phyloP scores from a whole-genome alignment of 2,329 filamentous ascomycete species.

The Zelopaecilomyces penicillatus region DNA sequence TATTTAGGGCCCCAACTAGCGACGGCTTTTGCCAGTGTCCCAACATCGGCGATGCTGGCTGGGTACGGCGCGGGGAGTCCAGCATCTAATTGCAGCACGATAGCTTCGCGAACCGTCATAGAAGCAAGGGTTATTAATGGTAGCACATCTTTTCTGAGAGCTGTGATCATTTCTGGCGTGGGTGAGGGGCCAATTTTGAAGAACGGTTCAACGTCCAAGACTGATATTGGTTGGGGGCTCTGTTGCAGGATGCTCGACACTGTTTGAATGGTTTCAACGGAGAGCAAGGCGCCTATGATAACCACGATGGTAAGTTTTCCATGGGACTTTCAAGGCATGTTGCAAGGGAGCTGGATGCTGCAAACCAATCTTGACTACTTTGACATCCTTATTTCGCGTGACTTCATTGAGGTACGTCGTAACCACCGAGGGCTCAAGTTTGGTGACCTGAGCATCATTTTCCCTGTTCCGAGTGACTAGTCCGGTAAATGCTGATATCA shows the following conservation, averaged over 20 bases:
- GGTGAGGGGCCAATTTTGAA: slow-evolving; percentile 6
- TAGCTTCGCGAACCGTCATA: slow-evolving; percentile 5
- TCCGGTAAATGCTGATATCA: not conserved
- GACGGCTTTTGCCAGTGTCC: slow-evolving; percentile 2
- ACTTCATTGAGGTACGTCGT: not conserved
- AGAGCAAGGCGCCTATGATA: not conserved
- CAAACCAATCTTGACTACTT: not conserved
- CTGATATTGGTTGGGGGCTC: not conserved
- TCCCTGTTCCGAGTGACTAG: not conserved
- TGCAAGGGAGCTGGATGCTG: not conserved
- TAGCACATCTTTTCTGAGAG: slow-evolving; percentile 4
- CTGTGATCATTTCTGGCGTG: not conserved
- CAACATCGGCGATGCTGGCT: slow-evolving; percentile 2
- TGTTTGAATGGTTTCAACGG: not conserved
- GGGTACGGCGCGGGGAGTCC: slow-evolving; percentile 3
- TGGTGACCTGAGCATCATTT: not conserved
- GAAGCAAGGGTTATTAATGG: slow-evolving; percentile 3
- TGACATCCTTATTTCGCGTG: not conserved
- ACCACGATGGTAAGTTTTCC: not conserved
- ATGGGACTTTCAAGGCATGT: not conserved
- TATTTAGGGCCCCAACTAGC: slow-evolving; percentile 3
- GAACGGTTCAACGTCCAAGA: slow-evolving; percentile 5
- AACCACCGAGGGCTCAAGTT: not conserved
- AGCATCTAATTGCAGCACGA: slow-evolving; percentile 2
- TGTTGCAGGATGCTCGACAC: slow-evolving; percentile 3